Evolutionary conservation across 2,329 filamentous ascomycete genomes (phyloP).

Genomic region (Diaporthe sp.): DNA sequence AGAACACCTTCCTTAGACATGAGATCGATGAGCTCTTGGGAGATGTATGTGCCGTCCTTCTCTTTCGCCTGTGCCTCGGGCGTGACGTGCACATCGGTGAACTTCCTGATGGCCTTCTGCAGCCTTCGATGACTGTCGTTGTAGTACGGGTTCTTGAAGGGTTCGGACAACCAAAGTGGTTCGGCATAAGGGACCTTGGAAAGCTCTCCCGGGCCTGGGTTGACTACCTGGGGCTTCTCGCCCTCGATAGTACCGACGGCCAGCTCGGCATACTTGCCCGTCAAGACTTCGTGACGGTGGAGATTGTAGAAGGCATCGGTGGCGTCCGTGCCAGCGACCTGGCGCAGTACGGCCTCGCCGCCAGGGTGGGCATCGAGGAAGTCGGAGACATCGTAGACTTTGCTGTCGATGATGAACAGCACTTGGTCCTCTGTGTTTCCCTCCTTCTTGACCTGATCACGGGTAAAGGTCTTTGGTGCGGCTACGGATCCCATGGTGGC

Average conservation of each 20-base stretch:
- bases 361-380: conserved; percentile 90
- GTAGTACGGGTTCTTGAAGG: conserved; percentile 86
- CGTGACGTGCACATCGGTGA: conserved; percentile 78
- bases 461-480: conserved; percentile 66
- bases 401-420: conserved; percentile 89
- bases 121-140: conserved; percentile 79
- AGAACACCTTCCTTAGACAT: conserved; percentile 83
- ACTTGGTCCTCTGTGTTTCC: conserved; percentile 78
- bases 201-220: conserved; percentile 78
- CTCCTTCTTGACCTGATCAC: conserved; percentile 80
- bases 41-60: conserved; percentile 81
- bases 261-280: conserved; percentile 78
- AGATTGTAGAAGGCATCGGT: conserved; percentile 92
- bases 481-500: conserved; percentile 48
- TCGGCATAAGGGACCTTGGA: conserved; percentile 87
- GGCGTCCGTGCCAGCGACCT: conserved; percentile 86
- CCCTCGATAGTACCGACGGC: conserved; percentile 82
- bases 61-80: conserved; percentile 83
- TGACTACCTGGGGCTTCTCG: conserved; percentile 82
- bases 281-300: conserved; percentile 89
- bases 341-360: conserved; percentile 82
- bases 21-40: conserved; percentile 79
- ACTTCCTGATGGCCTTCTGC: conserved; percentile 78
- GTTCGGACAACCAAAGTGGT: conserved; percentile 83
- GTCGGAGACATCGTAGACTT: conserved; percentile 88